Conservation (phyloP, 2,329 filamentous ascomycete genomes). For the Pleomassaria siparia region DNA sequence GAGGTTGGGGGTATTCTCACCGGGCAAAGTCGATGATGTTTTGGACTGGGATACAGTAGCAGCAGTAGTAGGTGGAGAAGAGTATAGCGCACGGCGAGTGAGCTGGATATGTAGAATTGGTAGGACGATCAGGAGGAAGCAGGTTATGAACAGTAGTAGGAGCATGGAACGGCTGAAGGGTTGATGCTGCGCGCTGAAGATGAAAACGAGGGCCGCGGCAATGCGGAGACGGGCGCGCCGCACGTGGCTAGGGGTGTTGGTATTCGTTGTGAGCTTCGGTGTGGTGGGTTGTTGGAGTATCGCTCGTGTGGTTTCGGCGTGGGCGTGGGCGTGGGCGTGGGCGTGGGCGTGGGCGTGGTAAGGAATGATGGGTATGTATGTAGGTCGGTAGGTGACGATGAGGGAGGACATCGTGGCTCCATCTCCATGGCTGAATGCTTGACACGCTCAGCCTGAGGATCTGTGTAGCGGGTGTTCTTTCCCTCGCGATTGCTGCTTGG, state of each 20-base stretch:
- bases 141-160: constrained; percentile 20
- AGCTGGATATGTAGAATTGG: constrained; percentile 27
- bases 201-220: background rate
- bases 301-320: too few relatives aligned
- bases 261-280: background rate
- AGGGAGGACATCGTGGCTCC: too few relatives aligned
- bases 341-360: too few relatives aligned
- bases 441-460: too few relatives aligned
- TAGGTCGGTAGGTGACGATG: background rate
- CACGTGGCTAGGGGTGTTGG: background rate
- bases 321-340: too few relatives aligned
- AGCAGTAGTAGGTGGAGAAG: background rate
- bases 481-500: too few relatives aligned
- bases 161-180: constrained; percentile 4
- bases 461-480: too few relatives aligned
- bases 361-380: background rate
- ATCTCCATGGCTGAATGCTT: too few relatives aligned
- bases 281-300: too few relatives aligned
- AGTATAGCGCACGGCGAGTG: constrained; percentile 10
- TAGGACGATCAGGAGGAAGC: constrained; percentile 21
- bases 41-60: background rate
- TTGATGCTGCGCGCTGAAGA: background rate
- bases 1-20: background rate
- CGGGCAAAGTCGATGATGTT: background rate
- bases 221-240: background rate